These are phyloP conservation scores for Scheffersomyces parashehatae DNA, from an alignment of 1,139 yeast species.

Conservation along the genomic window DNA sequence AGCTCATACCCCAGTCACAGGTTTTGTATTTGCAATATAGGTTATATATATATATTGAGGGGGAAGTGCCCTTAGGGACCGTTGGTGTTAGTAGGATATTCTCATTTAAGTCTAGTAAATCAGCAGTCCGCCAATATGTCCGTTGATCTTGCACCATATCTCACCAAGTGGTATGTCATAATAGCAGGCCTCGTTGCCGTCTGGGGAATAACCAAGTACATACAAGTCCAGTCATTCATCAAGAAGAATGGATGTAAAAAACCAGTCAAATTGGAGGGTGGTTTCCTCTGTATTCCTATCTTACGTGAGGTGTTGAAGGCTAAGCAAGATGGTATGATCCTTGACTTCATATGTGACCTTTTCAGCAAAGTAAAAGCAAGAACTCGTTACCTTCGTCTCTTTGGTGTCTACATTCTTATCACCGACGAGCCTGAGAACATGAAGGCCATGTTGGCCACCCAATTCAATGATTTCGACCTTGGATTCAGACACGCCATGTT, in stretches of 20 bases:
- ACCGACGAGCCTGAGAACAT: conserved; percentile 24
- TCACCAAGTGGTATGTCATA: conserved; percentile 17
- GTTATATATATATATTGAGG: no score
- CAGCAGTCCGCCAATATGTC: no score
- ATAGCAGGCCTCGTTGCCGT: conserved; percentile 10
- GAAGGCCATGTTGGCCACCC: conserved; percentile 26
- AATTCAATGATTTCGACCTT: conserved; percentile 25
- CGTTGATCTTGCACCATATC: conserved; percentile 4
- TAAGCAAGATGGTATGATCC: conserved; percentile 12
- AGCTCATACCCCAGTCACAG: no score
- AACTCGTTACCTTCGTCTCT: conserved; percentile 9
- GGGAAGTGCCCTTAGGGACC: no score
- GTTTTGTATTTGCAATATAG: no score
- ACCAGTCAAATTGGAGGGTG: conserved; percentile 10
- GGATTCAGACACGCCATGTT: conserved; percentile 24
- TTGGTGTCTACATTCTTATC: conserved; percentile 15
- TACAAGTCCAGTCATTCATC: conserved; percentile 10
- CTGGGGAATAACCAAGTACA: conserved; percentile 9
- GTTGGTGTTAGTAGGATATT: no score
- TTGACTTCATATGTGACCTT: conserved; percentile 9
- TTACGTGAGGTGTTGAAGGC: conserved; percentile 8
- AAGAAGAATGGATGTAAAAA: conserved; percentile 23
- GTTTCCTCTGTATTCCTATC: conserved; percentile 8
- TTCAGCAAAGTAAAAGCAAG: conserved; percentile 2
- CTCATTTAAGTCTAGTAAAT: no score